Percentiles rank a stretch among this genome's conserved stretches.
phyloP scores from a whole-genome alignment of 2,329 filamentous ascomycete genomes.

The Zalaria sp. region DNA sequence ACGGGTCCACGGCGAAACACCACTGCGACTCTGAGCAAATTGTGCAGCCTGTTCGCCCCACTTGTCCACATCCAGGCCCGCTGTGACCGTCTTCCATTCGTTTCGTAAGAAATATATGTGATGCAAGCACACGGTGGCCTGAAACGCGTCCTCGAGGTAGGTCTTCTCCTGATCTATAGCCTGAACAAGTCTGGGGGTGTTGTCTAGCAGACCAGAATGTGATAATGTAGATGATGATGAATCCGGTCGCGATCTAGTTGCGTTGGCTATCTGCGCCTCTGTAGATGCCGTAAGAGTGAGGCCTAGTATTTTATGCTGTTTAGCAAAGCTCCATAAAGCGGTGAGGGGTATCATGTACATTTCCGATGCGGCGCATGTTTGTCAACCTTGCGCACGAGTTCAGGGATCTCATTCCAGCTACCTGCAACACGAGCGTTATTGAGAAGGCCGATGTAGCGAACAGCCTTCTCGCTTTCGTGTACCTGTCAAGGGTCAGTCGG shows the following conservation, averaged over 20 bases:
- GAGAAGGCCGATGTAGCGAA: conserved; percentile 67
- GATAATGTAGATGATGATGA: conserved; percentile 25
- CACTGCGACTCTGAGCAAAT: not conserved
- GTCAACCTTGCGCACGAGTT: conserved; percentile 81
- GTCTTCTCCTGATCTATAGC: conserved; percentile 23
- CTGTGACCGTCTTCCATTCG: conserved; percentile 19
- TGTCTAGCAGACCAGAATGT: conserved; percentile 3
- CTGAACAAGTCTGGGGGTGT: conserved; percentile 7
- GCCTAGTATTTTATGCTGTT: conserved; percentile 15
- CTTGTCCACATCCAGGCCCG: conserved; percentile 1
- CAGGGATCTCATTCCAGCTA: conserved; percentile 73
- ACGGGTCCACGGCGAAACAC: conserved; percentile 2
- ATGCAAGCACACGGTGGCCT: conserved; percentile 69
- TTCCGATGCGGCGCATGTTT: conserved; percentile 80
- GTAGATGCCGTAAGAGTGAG: conserved; percentile 32
- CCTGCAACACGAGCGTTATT: conserved; percentile 79
- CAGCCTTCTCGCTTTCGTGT: conserved; percentile 57
- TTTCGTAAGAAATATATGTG: conserved; percentile 73
- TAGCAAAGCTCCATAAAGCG: conserved; percentile 6
- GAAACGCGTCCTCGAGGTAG: conserved; percentile 45
- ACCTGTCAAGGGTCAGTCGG: conserved; percentile 16
- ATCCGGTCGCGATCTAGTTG: conserved; percentile 25
- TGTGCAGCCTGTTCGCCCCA: conserved; percentile 3
- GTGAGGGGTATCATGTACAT: conserved; percentile 44
- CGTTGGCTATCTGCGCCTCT: conserved; percentile 31